These are phyloP conservation scores for Calonectria ilicicola DNA, from an alignment of 2,329 filamentous ascomycete species.

Conservation along the genomic window DNA sequence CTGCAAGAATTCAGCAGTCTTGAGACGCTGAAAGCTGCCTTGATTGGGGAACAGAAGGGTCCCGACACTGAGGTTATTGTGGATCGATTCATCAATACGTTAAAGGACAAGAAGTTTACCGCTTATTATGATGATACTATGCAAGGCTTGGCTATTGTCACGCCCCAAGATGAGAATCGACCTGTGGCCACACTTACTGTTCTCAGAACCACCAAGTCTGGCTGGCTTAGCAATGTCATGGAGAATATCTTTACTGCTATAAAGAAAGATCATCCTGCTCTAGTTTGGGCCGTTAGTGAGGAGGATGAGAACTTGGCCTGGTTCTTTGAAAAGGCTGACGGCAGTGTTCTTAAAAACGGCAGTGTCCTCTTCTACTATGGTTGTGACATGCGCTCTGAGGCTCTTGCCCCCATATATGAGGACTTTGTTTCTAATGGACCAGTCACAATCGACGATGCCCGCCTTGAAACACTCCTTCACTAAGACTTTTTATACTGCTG, in stretches of 20 bases:
- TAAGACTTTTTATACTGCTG: too few relatives aligned
- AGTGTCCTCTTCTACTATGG: conserved; percentile 98
- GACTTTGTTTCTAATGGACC: conserved; percentile 89
- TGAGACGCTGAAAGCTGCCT: too few relatives aligned
- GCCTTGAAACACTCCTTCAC: too few relatives aligned
- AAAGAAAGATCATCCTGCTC: conserved; percentile 90
- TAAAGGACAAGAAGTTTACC: conserved; percentile 84
- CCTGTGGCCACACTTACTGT: conserved; percentile 88
- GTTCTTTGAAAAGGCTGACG: conserved; percentile 98
- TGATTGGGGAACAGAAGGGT: too few relatives aligned
- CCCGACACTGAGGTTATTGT: conserved; percentile 86
- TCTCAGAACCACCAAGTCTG: conserved; percentile 92
- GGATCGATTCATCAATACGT: conserved; percentile 84
- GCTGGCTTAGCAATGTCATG: conserved; percentile 93
- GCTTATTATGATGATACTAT: conserved; percentile 95
- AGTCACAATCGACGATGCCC: too few relatives aligned
- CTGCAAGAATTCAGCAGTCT: too few relatives aligned
- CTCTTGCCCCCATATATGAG: conserved; percentile 81
- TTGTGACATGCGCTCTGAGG: conserved; percentile 81
- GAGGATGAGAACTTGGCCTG: conserved; percentile 97
- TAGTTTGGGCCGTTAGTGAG: conserved; percentile 96
- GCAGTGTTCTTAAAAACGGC: conserved; percentile 85
- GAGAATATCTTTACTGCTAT: conserved; percentile 95
- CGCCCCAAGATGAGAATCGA: conserved; percentile 76
- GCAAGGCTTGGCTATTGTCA: conserved; percentile 82